phyloP scores from a whole-genome alignment of 2,329 filamentous ascomycete species.

The Trichophyton rubrum region DNA sequence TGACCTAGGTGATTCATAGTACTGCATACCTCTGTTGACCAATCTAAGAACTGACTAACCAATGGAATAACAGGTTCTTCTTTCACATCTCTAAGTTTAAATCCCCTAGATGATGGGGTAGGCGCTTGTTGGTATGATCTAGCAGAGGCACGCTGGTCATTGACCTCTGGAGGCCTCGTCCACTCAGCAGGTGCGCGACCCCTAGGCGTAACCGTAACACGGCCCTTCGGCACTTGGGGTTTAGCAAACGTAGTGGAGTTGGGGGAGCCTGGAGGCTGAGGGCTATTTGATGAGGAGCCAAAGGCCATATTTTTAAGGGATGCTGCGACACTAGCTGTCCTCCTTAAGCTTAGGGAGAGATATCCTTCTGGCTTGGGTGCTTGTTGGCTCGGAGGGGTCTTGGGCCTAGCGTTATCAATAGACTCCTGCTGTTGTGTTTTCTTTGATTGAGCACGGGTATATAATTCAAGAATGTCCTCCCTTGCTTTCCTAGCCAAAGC shows the following conservation, averaged over 20 bases:
- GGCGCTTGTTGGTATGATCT: conserved; percentile 64
- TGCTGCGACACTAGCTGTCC: conserved; percentile 52
- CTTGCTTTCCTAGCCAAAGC: conserved; percentile 58
- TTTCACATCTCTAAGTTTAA: conserved; percentile 48
- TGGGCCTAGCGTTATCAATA: conserved; percentile 27
- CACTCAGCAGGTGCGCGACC: conserved; percentile 45
- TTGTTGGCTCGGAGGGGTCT: conserved; percentile 37
- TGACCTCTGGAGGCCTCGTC: conserved; percentile 59
- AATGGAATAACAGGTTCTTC: conserved; percentile 58
- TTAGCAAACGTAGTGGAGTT: conserved; percentile 11
- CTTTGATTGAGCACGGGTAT: conserved; percentile 20
- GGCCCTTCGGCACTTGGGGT: conserved; percentile 19
- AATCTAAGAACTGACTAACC: conserved; percentile 74
- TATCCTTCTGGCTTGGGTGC: conserved; percentile 48
- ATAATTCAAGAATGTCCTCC: conserved; percentile 45
- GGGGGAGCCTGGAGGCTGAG: conserved; percentile 17
- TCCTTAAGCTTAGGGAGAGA: conserved; percentile 46
- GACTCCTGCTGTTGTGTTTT: conserved; percentile 31
- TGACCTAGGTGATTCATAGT: not conserved
- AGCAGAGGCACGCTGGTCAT: conserved; percentile 52
- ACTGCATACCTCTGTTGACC: conserved; percentile 62
- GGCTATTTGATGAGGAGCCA: conserved; percentile 25
- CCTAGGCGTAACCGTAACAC: conserved; percentile 33
- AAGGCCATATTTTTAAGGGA: conserved; percentile 51
- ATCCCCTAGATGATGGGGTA: conserved; percentile 68